Base-by-base conservation (phyloP, 306 rosid genomes). In the Prunus kanzakura region DNA sequence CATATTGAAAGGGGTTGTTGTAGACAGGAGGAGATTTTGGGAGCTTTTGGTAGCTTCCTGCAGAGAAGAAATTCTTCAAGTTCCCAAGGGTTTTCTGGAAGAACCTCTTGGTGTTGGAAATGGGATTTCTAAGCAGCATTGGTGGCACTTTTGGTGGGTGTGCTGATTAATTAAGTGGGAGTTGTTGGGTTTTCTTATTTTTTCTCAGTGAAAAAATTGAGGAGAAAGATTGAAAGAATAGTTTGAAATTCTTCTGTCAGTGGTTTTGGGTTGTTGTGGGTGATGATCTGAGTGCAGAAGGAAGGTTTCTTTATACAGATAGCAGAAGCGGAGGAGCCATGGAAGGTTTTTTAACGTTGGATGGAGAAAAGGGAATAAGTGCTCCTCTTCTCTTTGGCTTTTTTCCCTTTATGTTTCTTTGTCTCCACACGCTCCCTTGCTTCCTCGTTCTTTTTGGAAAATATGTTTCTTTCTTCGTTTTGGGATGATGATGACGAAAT, bases 61-160 rank as follows among this genome's bases (percentile, higher is more conserved):
- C 66, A 52, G 97, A 79, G 82, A 96, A 96, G 66, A 96, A 45
- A 45, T 83, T 86, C 86, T 88, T 96, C 85, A 96, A 77, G 79
- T 71, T 89, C 74, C 87, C 84, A 6, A 96, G 8, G 27, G 97
- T 88, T 79, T 82, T 92, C 38, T 80, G 86, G 74, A 96, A 86
- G 87, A 96, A 91, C 84, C 82, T 89, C 86, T 84, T 92, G 79
- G 99, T 89, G 80, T 55, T 83, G 73, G 91, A 81, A 84, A 94
- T 82, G 73, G 98, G 77, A 69, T 71, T 81, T 82, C 90, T 84
- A 29, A 96, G 84, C 85, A 87, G 30, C 99, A 96, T 92, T 80
- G 77, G 41, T 78, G 76, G 64, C 7, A 50, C 20, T 10, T 19
- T 11, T 60, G 65, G 65, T 60, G 71, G 65, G n/a, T 60, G 71